These are phyloP conservation scores for Crucihimalaya himalaica DNA, from an alignment of 345 rosid genomes.

Conservation along the genomic window DNA sequence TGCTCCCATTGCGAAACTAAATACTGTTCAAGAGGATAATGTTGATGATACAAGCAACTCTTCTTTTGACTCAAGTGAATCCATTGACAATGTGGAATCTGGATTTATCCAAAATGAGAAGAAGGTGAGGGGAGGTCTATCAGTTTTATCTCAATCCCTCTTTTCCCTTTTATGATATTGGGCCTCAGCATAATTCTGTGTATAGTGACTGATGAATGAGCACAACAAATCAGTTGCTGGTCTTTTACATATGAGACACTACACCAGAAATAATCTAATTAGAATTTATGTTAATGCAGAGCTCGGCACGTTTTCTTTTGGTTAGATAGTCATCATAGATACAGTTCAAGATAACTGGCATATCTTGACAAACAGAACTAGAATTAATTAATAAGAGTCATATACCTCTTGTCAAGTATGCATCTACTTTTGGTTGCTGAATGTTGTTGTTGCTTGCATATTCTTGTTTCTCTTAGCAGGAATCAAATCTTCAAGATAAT, in stretches of 20 bases:
- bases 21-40: slow-evolving; percentile 56
- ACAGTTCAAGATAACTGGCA: background rate
- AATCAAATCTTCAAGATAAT: slow-evolving; percentile 28
- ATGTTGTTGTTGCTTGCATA: background rate
- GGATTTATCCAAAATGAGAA: slow-evolving; percentile 41
- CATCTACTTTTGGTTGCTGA: slow-evolving; percentile 10
- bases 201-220: background rate
- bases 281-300: background rate
- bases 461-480: slow-evolving; percentile 13
- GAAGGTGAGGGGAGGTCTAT: slow-evolving; percentile 51
- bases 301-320: background rate
- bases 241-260: slow-evolving; percentile 7
- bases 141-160: slow-evolving; percentile 3
- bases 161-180: background rate
- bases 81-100: slow-evolving; percentile 46
- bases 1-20: slow-evolving; percentile 48
- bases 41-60: slow-evolving; percentile 55
- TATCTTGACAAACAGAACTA: slow-evolving; percentile 4
- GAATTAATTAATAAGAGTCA: background rate
- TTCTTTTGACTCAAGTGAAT: slow-evolving; percentile 49
- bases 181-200: background rate
- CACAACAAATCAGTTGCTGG: background rate
- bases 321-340: slow-evolving; percentile 1
- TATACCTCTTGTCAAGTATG: slow-evolving; percentile 3
- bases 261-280: background rate